A percentile compares a stretch with the other conserved stretches of the same genome.
phyloP scores from a whole-genome alignment of 257 asterid genomes.

The Capsicum rhomboideum region DNA sequence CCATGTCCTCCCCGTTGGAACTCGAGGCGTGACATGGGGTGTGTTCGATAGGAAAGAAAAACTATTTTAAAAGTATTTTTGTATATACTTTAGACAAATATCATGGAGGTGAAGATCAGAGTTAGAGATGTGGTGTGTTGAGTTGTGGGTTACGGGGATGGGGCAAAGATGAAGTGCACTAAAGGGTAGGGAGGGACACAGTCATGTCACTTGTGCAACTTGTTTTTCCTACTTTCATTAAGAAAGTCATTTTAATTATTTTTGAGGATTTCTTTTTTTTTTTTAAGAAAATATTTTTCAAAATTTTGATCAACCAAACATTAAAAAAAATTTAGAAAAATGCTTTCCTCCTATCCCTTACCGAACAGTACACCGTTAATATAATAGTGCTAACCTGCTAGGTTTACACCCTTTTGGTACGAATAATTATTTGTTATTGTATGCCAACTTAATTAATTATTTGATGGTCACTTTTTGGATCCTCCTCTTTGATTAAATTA shows the following conservation, averaged over 20 bases:
- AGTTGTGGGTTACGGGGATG: background rate
- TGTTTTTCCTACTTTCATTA: too few relatives aligned
- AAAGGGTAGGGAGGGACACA: too few relatives aligned
- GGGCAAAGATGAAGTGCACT: too few relatives aligned
- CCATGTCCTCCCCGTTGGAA: too few relatives aligned
- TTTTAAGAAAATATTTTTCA: background rate
- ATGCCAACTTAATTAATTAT: background rate
- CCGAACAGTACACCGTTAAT: background rate
- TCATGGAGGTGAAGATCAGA: too few relatives aligned
- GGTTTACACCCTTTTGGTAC: background rate
- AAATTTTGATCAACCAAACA: background rate
- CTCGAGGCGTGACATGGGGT: too few relatives aligned
- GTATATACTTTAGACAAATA: too few relatives aligned
- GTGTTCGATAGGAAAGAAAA: too few relatives aligned
- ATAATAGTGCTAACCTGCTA: background rate
- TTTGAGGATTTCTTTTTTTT: background rate
- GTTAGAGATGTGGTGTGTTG: background rate
- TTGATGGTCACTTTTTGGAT: background rate
- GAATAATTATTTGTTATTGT: background rate
- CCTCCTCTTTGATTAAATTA: background rate
- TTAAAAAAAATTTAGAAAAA: background rate
- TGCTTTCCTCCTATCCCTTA: background rate
- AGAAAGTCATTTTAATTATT: too few relatives aligned
- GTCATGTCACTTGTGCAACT: too few relatives aligned
- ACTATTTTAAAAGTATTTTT: too few relatives aligned